Base-by-base conservation (phyloP, 495 filamentous ascomycete genomes). In the Podospora didyma region DNA sequence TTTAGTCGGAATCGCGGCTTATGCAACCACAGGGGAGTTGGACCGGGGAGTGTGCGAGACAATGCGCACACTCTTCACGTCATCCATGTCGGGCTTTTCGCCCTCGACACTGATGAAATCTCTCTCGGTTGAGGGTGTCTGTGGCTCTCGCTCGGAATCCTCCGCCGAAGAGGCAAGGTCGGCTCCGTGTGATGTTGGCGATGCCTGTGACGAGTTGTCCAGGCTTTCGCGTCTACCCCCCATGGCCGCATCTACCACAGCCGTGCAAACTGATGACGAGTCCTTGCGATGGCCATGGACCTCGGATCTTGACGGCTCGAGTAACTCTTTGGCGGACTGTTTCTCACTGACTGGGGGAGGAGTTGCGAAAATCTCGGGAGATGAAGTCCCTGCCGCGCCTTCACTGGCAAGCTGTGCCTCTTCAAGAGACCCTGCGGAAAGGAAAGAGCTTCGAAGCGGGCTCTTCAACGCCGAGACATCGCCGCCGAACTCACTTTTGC, bases 401-500 rank as follows among this genome's bases (percentile, higher is more conserved):
- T 51, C 58, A 39, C 39, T 58, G 2, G 54, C 17, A 37, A 21
- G 20, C 9, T 54, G 21, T 6, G 45, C 20, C 16, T 67, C 59
- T 19, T 34, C n/a, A 1, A 34, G 54, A 7, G 65, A 58, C 4
- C 56, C 58, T 20, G 61, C 51, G 2, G 65, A 67, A 7, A 64
- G 61, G 50, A 70, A 70, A 0, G 65, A 70, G 51, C 59, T 64
- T 14, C 68, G 57, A 7, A 69, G 52, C 7, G 71, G 70, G 47
- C 69, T 73, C 28, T 51, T 62, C 10, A 72, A 53, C 6, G 59
- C 53, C 4, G 64, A 62, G 3, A 70, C 60, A 22, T 72, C 71
- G 41, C 63, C 66, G 23, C 61, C 61, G 28, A 50, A 62, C 2
- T 72, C 69, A 51, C 55, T 68, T 49, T 67, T 76, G 58, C 70